A percentile compares a stretch with the other conserved stretches of the same genome.
Evolutionary conservation across 2,329 filamentous ascomycete species (phyloP).

Genomic region (Beauveria medogensis): DNA sequence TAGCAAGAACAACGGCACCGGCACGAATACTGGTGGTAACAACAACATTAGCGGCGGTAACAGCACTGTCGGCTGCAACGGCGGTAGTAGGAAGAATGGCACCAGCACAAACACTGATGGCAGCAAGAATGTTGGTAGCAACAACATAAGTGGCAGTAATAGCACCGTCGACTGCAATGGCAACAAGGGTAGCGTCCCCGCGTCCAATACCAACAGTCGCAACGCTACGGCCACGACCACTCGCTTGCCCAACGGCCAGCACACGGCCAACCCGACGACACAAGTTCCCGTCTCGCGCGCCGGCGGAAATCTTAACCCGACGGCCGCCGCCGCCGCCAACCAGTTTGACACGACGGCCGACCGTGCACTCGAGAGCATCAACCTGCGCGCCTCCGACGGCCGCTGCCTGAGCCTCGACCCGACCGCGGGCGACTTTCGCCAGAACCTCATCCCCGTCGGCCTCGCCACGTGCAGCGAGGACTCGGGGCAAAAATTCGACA

Average conservation of each 20-base stretch:
- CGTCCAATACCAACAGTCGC: neutral
- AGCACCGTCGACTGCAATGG: neutral
- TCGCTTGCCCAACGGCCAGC: neutral
- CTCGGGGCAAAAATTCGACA: slow-evolving; percentile 41
- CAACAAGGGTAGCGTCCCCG: neutral
- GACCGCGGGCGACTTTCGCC: slow-evolving; percentile 44
- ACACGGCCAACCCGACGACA: slow-evolving; percentile 31
- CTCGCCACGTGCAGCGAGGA: slow-evolving; percentile 36
- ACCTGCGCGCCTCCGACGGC: slow-evolving; percentile 39
- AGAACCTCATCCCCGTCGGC: slow-evolving; percentile 43
- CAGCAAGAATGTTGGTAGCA: neutral
- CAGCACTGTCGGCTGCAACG: neutral
- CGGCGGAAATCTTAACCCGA: slow-evolving; percentile 40
- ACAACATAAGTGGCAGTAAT: neutral
- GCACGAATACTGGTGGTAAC: neutral
- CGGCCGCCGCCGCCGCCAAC: slow-evolving; percentile 41
- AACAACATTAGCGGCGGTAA: neutral
- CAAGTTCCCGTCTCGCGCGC: slow-evolving; percentile 42
- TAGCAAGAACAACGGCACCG: neutral
- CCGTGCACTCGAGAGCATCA: slow-evolving; percentile 35
- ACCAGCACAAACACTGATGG: neutral
- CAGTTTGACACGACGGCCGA: slow-evolving; percentile 38
- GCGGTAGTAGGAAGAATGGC: neutral
- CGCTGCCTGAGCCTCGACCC: slow-evolving; percentile 45
- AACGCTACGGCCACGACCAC: slow-evolving; percentile 1